These are phyloP conservation scores for Hymenoscyphus scutula DNA, from an alignment of 2,329 filamentous ascomycete genomes.

Conservation along the genomic window DNA sequence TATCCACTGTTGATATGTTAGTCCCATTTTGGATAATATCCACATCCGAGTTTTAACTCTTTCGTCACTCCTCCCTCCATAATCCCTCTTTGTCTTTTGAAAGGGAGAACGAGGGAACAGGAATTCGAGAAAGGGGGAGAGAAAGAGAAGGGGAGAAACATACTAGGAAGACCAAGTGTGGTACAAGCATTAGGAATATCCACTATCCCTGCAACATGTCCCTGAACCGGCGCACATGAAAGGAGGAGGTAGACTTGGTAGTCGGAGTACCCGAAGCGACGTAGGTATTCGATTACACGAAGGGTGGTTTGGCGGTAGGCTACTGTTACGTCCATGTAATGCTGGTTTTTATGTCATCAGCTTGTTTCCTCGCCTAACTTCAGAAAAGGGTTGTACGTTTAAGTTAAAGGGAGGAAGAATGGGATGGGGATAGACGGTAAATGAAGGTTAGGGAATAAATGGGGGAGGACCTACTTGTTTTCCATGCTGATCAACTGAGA, in stretches of 20 bases:
- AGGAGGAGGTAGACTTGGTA: slow-evolving; percentile 85
- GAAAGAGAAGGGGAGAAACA: background rate
- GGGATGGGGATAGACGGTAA: background rate
- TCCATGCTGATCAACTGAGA: slow-evolving; percentile 82
- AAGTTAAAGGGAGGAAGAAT: background rate
- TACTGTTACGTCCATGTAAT: slow-evolving; percentile 31
- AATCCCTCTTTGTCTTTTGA: no score
- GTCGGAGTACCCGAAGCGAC: slow-evolving; percentile 66
- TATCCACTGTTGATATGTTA: slow-evolving; percentile 57
- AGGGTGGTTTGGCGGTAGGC: slow-evolving; percentile 40
- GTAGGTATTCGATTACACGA: slow-evolving; percentile 70
- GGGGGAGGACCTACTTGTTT: slow-evolving; percentile 55
- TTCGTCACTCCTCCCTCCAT: no score
- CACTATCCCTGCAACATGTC: slow-evolving; percentile 84
- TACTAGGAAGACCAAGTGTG: slow-evolving; percentile 73
- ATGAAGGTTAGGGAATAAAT: background rate
- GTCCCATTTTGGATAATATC: background rate
- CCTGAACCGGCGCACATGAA: slow-evolving; percentile 82
- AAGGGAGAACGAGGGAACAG: background rate
- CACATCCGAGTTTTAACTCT: background rate
- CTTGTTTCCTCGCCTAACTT: background rate
- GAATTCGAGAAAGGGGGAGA: background rate
- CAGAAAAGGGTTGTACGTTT: no score
- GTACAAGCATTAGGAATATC: slow-evolving; percentile 91
- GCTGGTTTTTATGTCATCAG: slow-evolving; percentile 14